A percentile compares a stretch with the other conserved stretches of the same genome.
Evolutionary conservation across 306 rosid species (phyloP).

Genomic region (Elaeagnus macrophylla): DNA sequence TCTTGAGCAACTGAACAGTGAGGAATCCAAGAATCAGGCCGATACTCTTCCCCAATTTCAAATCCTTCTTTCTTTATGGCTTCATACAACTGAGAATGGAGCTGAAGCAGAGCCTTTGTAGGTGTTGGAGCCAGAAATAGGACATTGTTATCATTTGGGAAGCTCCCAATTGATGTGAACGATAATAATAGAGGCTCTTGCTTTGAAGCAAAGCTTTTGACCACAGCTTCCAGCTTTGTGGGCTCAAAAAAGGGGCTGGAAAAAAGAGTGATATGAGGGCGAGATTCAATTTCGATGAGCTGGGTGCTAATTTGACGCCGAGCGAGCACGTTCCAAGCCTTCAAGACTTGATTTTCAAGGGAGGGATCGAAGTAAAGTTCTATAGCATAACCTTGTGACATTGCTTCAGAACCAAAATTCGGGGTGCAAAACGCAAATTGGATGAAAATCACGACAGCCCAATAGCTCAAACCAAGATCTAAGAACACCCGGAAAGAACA

Average conservation of each 20-base stretch:
- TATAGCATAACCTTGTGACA: conserved; percentile 77
- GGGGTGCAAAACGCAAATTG: background rate
- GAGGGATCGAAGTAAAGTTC: conserved; percentile 96
- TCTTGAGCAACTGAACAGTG: conserved; percentile 69
- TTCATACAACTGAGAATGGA: conserved; percentile 68
- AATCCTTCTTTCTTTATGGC: conserved; percentile 62
- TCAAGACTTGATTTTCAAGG: conserved; percentile 81
- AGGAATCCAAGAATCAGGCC: conserved; percentile 72
- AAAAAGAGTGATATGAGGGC: conserved; percentile 95
- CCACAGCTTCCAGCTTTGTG: conserved; percentile 38
- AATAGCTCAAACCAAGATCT: conserved; percentile 25
- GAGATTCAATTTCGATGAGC: conserved; percentile 78
- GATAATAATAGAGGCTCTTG: conserved; percentile 68
- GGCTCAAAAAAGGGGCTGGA: conserved; percentile 55
- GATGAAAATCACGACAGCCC: conserved; percentile 19
- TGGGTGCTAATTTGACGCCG: conserved; percentile 84
- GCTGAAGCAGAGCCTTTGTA: conserved; percentile 58
- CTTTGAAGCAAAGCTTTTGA: conserved; percentile 46
- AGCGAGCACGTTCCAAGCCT: conserved; percentile 92
- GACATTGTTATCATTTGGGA: conserved; percentile 49
- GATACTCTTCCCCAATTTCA: conserved; percentile 46
- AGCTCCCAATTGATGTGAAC: conserved; percentile 57
- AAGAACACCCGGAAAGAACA: conserved; percentile 9
- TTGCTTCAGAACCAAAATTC: conserved; percentile 24
- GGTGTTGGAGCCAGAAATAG: conserved; percentile 82